phyloP scores from a whole-genome alignment of 2,329 filamentous ascomycete genomes.

The Penicillium sp. region DNA sequence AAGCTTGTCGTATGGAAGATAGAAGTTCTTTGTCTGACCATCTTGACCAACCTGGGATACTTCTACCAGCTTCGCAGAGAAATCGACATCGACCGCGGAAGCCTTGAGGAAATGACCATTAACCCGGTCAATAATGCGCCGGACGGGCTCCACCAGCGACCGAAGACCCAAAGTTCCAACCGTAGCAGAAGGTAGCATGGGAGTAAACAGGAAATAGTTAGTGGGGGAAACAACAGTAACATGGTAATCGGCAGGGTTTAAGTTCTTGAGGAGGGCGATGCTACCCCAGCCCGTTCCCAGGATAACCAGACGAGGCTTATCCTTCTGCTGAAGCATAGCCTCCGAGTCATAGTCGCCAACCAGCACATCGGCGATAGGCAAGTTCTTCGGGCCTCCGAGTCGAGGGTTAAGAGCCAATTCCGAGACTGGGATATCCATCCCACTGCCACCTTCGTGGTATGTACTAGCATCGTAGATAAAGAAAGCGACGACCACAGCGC shows the following conservation, averaged over 20 bases:
- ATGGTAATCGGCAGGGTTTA: slow-evolving; percentile 90
- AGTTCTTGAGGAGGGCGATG: slow-evolving; percentile 83
- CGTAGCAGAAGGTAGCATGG: slow-evolving; percentile 95
- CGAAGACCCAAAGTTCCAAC: slow-evolving; percentile 91
- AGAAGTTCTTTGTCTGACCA: slow-evolving; percentile 79
- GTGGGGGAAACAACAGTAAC: slow-evolving; percentile 91
- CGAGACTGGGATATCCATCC: slow-evolving; percentile 77
- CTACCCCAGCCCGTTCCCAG: slow-evolving; percentile 94
- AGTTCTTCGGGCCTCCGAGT: slow-evolving; percentile 86
- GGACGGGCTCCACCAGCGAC: slow-evolving; percentile 88
- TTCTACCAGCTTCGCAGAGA: slow-evolving; percentile 87
- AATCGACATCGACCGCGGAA: slow-evolving; percentile 83
- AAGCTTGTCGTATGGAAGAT: slow-evolving; percentile 95
- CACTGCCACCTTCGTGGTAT: slow-evolving; percentile 70
- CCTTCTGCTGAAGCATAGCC: slow-evolving; percentile 67
- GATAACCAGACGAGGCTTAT: slow-evolving; percentile 91
- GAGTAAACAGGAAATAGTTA: slow-evolving; percentile 97
- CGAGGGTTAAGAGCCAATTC: slow-evolving; percentile 77
- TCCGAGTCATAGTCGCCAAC: slow-evolving; percentile 85
- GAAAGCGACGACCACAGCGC: slow-evolving; percentile 72
- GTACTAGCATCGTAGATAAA: slow-evolving; percentile 93
- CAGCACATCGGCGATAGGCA: slow-evolving; percentile 83
- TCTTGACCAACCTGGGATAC: slow-evolving; percentile 69
- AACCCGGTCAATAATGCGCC: slow-evolving; percentile 74
- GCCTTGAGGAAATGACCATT: slow-evolving; percentile 89